phyloP scores from a whole-genome alignment of 2,329 filamentous ascomycete species.

The Fusarium pseudoanthophilum region DNA sequence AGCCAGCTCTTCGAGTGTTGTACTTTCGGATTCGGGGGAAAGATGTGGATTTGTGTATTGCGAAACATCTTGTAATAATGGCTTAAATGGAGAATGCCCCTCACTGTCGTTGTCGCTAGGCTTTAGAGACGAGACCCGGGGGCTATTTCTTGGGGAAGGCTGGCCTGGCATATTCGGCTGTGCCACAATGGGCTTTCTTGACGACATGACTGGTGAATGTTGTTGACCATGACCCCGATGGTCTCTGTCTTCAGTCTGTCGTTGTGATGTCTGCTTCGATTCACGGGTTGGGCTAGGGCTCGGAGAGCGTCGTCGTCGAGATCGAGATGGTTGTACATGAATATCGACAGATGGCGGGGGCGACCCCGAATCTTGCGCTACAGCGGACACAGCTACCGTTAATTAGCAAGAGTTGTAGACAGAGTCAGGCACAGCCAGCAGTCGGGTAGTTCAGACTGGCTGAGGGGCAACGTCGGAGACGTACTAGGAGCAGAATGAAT shows the following conservation, averaged over 20 bases:
- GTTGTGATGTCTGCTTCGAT: constrained; percentile 54
- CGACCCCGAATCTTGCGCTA: constrained; percentile 58
- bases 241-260: constrained; percentile 58
- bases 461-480: constrained; percentile 51
- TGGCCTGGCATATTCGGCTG: constrained; percentile 52
- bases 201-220: constrained; percentile 52
- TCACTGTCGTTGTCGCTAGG: constrained; percentile 52
- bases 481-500: constrained; percentile 68
- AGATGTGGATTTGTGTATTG: constrained; percentile 72
- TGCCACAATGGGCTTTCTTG: constrained; percentile 62
- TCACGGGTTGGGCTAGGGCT: constrained; percentile 64
- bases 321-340: constrained; percentile 60
- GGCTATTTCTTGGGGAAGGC: constrained; percentile 44
- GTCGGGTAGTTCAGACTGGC: neutral
- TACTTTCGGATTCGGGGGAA: constrained; percentile 70
- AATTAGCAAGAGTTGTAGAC: constrained; percentile 44
- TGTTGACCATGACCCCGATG: constrained; percentile 53
- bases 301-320: constrained; percentile 63
- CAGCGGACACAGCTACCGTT: constrained; percentile 48
- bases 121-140: constrained; percentile 43
- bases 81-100: constrained; percentile 54
- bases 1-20: constrained; percentile 79
- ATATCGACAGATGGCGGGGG: constrained; percentile 66
- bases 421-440: constrained; percentile 18
- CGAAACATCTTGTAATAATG: constrained; percentile 74